phyloP scores from a whole-genome alignment of 2,329 filamentous ascomycete genomes.

The Aspergillus sp. region DNA sequence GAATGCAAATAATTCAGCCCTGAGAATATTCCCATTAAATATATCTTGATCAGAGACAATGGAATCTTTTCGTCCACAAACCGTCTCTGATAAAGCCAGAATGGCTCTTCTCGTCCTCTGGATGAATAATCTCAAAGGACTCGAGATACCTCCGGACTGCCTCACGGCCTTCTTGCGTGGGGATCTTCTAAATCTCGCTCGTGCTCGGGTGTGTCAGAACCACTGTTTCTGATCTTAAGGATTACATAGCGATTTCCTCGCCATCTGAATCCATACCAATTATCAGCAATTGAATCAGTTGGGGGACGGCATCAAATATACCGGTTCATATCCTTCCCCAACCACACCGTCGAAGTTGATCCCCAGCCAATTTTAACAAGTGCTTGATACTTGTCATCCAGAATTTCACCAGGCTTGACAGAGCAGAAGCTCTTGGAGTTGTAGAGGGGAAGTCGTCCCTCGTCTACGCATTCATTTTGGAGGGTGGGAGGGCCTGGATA shows the following conservation, averaged over 20 bases:
- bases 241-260: conserved; percentile 14
- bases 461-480: conserved; percentile 25
- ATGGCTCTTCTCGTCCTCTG: conserved; percentile 24
- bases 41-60: conserved; percentile 22
- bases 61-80: conserved; percentile 22
- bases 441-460: conserved; percentile 36
- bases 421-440: conserved; percentile 33
- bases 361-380: conserved; percentile 40
- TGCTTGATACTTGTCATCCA: conserved; percentile 31
- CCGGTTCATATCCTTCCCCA: conserved; percentile 31
- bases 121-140: conserved; percentile 14
- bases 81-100: conserved; percentile 24
- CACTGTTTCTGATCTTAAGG: conserved; percentile 23
- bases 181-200: conserved; percentile 21
- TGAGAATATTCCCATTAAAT: conserved; percentile 29
- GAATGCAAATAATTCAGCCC: conserved; percentile 38
- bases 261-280: conserved; percentile 1
- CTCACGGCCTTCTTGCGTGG: conserved; percentile 16
- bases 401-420: conserved; percentile 31
- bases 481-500: conserved; percentile 1
- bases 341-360: conserved; percentile 38
- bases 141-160: conserved; percentile 17
- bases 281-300: too few relatives aligned
- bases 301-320: not conserved
- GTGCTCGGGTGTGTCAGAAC: conserved; percentile 4